phyloP scores from a whole-genome alignment of 495 filamentous ascomycete species.

The Daldinia decipiens region DNA sequence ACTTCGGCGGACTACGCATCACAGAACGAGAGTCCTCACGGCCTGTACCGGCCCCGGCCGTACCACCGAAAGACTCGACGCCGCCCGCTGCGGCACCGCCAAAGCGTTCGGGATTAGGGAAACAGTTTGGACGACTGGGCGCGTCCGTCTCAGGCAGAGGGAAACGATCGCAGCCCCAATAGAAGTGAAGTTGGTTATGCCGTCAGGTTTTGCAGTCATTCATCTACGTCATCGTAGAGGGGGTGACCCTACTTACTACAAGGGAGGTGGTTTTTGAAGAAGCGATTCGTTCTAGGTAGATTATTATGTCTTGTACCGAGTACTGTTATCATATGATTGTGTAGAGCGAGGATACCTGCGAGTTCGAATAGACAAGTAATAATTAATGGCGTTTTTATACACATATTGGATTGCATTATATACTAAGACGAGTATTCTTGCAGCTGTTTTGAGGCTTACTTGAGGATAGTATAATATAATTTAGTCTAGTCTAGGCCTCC shows the following conservation, averaged over 20 bases:
- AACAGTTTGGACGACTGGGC: conserved; percentile 72
- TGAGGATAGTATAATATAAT: conserved; percentile 1
- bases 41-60: conserved; percentile 49
- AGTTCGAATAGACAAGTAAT: conserved; percentile 20
- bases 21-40: conserved; percentile 52
- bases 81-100: conserved; percentile 49
- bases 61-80: conserved; percentile 56
- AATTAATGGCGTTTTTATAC: conserved; percentile 26
- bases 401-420: background rate
- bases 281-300: background rate
- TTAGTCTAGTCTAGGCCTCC: conserved; percentile 23
- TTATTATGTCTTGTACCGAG: conserved; percentile 23
- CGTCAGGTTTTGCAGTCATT: background rate
- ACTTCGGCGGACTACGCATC: conserved; percentile 55
- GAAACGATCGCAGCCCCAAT: conserved; percentile 56
- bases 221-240: background rate
- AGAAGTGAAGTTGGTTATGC: conserved; percentile 2
- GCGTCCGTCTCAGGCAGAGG: conserved; percentile 71
- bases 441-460: background rate
- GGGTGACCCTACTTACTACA: background rate
- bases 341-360: conserved; percentile 36
- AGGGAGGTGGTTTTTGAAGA: background rate
- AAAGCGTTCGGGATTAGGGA: conserved; percentile 72
- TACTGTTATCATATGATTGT: conserved; percentile 20
- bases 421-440: background rate